Conservation (phyloP, 345 rosid species). For the Gossypium sturtianum region DNA sequence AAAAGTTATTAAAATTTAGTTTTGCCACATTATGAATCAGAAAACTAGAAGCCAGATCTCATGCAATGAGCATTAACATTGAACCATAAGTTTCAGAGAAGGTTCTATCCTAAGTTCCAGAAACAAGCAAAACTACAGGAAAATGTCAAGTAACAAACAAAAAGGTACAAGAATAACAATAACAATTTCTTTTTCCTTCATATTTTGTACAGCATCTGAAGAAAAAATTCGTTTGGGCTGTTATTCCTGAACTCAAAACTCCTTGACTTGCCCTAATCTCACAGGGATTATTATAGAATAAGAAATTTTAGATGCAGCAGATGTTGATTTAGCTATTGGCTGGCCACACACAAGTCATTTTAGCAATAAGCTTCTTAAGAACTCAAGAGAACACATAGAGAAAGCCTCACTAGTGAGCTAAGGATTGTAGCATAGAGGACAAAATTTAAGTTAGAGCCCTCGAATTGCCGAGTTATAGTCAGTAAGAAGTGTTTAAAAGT, state of each 20-base stretch:
- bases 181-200: conserved; percentile 6
- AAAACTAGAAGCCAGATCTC: neutral
- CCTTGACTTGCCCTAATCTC: neutral
- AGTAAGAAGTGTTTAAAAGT: neutral
- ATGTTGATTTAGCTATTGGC: neutral
- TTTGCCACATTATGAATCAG: neutral
- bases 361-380: neutral
- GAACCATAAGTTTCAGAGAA: neutral
- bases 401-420: neutral
- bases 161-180: neutral
- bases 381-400: neutral
- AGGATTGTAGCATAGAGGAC: neutral
- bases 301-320: neutral
- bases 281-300: neutral
- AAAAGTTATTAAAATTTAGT: neutral
- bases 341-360: neutral
- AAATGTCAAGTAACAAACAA: neutral
- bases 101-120: neutral
- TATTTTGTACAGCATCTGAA: neutral
- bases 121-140: neutral
- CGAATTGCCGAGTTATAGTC: neutral
- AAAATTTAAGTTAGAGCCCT: neutral
- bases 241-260: too few species aligned
- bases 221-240: neutral
- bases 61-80: neutral